These are phyloP conservation scores for Tephrocybe sp. DNA, from an alignment of 768 basidiomycete genomes.

Conservation along the genomic window DNA sequence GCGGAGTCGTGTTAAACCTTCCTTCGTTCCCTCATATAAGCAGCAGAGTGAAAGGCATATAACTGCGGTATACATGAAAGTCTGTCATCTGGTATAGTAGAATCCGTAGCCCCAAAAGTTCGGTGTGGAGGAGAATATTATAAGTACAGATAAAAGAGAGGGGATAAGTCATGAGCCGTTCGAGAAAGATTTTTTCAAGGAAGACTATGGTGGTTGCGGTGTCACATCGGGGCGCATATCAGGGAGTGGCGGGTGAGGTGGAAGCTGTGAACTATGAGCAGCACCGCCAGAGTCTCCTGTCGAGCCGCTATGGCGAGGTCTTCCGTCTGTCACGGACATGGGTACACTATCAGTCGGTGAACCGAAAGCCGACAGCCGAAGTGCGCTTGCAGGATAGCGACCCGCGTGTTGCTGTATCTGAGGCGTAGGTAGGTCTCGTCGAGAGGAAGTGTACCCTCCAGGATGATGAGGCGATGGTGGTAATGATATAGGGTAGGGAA, in stretches of 20 bases:
- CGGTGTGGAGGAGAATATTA: no score
- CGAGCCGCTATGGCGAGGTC: conserved; percentile 45
- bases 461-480: conserved; percentile 40
- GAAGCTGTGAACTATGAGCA: conserved; percentile 30
- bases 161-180: neutral
- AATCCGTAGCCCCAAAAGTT: no score
- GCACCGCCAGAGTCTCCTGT: conserved; percentile 22
- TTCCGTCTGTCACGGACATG: conserved; percentile 53
- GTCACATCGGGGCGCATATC: neutral
- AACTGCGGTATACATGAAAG: no score
- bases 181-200: neutral
- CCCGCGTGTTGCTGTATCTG: conserved; percentile 45
- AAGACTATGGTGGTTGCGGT: neutral
- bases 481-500: conserved; percentile 48
- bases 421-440: conserved; percentile 22
- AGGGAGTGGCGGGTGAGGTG: conserved; percentile 43
- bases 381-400: conserved; percentile 34
- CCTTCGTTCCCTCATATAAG: no score
- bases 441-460: conserved; percentile 17
- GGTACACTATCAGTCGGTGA: conserved; percentile 62
- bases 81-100: no score
- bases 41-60: no score
- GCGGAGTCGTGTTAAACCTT: no score
- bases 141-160: neutral
- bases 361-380: conserved; percentile 29